A percentile compares a stretch with the other conserved stretches of the same genome.
phyloP scores from a whole-genome alignment of 345 rosid genomes.

The Moringa oleifera region DNA sequence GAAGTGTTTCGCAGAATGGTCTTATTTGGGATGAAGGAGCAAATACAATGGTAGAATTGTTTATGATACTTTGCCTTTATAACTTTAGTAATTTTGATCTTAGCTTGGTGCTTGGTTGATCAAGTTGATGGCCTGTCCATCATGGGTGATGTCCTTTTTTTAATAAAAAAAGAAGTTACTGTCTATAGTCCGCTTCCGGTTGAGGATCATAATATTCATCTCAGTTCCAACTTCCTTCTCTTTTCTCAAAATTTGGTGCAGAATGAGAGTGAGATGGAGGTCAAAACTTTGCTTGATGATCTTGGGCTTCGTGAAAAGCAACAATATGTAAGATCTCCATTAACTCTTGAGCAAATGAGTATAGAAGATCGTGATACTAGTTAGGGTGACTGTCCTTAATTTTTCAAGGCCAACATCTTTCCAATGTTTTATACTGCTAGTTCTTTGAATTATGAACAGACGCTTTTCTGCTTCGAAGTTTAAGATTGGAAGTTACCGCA shows the following conservation, averaged over 20 bases:
- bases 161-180: too few species aligned
- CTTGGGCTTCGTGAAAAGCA: conserved; percentile 79
- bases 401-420: conserved; percentile 1
- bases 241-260: conserved; percentile 28
- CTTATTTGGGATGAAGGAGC: conserved; percentile 96
- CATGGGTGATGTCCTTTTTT: neutral
- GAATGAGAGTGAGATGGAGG: conserved; percentile 86
- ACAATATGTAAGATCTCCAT: conserved; percentile 58
- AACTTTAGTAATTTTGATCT: neutral
- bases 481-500: neutral
- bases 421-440: neutral
- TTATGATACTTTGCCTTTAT: neutral
- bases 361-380: neutral
- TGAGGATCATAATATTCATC: too few species aligned
- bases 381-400: conserved; percentile 2
- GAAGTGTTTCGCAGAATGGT: conserved; percentile 52
- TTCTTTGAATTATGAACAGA: neutral
- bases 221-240: too few species aligned
- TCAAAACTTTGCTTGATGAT: conserved; percentile 58
- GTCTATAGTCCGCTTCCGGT: too few species aligned
- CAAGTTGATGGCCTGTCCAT: neutral
- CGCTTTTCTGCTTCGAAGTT: neutral
- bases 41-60: conserved; percentile 65
- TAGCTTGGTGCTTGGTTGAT: neutral
- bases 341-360: neutral